Percentiles rank a stretch among this genome's conserved stretches.
Evolutionary conservation across 208 protist genomes (phyloP).

Genomic region (Porcisia hertigi): DNA sequence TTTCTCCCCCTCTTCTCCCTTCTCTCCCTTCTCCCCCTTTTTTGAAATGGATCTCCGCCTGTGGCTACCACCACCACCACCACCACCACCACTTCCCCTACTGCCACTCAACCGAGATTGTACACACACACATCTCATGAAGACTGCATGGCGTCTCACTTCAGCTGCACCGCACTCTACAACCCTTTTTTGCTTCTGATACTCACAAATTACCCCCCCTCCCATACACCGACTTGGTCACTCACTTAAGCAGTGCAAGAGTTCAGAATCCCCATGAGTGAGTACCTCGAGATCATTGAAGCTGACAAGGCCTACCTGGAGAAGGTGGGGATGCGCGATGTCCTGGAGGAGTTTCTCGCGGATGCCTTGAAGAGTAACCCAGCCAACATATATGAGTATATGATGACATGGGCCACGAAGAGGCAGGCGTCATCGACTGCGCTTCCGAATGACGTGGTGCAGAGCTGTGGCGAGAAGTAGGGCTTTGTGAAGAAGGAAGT

Average conservation of each 20-base stretch:
- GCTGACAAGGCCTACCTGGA: slow-evolving; percentile 57
- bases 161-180: not conserved
- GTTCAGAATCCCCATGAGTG: slow-evolving; percentile 4
- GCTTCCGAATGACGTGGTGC: not conserved
- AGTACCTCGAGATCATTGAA: slow-evolving; percentile 23
- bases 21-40: not conserved
- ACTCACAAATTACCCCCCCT: not conserved
- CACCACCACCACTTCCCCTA: not conserved
- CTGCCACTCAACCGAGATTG: not conserved
- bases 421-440: slow-evolving; percentile 5
- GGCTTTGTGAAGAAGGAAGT: not conserved
- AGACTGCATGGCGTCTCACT: no score
- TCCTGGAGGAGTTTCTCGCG: slow-evolving; percentile 56
- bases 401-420: slow-evolving; percentile 40
- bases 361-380: slow-evolving; percentile 58
- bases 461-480: not conserved
- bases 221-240: not conserved
- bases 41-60: not conserved
- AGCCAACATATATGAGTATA: slow-evolving; percentile 48
- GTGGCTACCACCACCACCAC: no score
- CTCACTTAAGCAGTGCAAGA: not conserved
- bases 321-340: slow-evolving; percentile 41
- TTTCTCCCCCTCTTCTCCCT: not conserved
- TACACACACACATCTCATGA: not conserved
- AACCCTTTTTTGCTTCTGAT: not conserved